Evolutionary conservation across 2,329 filamentous ascomycete genomes (phyloP).

Genomic region (Trichoderma atrobrunneum): DNA sequence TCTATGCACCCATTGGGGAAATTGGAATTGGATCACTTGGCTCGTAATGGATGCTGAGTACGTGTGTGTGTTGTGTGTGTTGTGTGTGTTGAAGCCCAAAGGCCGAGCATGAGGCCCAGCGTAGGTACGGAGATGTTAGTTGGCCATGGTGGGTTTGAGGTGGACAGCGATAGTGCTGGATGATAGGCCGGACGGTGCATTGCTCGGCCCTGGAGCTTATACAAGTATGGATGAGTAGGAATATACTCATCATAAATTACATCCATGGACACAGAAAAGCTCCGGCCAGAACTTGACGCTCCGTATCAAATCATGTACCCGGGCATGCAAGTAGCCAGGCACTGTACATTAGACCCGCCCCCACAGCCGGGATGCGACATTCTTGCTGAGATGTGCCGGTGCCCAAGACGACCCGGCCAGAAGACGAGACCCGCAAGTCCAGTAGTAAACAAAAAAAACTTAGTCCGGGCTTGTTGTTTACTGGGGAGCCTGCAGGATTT

Average conservation of each 20-base stretch:
- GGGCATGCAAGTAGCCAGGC: background rate
- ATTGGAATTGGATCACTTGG: background rate
- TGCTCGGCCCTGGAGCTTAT: background rate
- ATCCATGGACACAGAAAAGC: background rate
- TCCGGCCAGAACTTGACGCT: background rate
- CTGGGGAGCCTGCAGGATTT: background rate
- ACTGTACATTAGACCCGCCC: constrained; percentile 12
- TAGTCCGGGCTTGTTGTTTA: background rate
- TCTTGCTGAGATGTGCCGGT: constrained; percentile 13
- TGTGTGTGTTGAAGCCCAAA: background rate
- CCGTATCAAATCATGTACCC: background rate
- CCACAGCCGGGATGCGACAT: constrained; percentile 16
- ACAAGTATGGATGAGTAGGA: background rate
- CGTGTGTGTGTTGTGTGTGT: too few relatives aligned
- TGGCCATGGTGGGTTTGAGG: background rate
- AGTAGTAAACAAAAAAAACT: constrained; percentile 3
- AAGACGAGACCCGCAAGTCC: constrained; percentile 1
- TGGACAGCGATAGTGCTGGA: background rate
- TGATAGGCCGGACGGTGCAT: constrained; percentile 1
- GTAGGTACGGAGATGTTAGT: background rate
- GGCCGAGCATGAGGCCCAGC: background rate
- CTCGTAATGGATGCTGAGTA: background rate
- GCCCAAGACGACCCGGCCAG: background rate
- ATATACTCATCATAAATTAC: background rate
- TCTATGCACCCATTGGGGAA: background rate